phyloP scores from a whole-genome alignment of 2,329 filamentous ascomycete genomes.

The Aureobasidium sp. region DNA sequence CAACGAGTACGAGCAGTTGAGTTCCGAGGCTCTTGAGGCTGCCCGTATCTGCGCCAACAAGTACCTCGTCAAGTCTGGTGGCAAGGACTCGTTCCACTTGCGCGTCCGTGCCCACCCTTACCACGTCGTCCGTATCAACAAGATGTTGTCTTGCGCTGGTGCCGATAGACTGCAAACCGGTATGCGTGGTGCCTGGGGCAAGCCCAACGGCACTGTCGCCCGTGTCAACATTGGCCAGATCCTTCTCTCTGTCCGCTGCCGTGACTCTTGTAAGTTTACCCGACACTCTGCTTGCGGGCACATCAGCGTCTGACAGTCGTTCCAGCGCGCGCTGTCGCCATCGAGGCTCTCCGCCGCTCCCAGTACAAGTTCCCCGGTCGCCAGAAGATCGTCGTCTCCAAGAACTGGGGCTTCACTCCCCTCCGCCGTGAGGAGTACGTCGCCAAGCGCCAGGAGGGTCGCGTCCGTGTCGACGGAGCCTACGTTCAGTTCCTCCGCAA shows the following conservation, averaged over 20 bases:
- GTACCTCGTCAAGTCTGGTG: slow-evolving; percentile 64
- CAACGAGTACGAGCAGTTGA: slow-evolving; percentile 99
- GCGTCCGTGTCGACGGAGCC: slow-evolving; percentile 93
- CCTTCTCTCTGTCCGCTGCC: slow-evolving; percentile 92
- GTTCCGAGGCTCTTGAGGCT: slow-evolving; percentile 97
- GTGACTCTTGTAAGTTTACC: slow-evolving; percentile 68
- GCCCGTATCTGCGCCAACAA: slow-evolving; percentile 99
- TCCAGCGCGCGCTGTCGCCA: slow-evolving; percentile 77
- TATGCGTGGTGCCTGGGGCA: slow-evolving; percentile 99
- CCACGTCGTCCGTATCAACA: slow-evolving; percentile 99
- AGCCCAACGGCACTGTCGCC: slow-evolving; percentile 97
- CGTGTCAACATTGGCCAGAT: slow-evolving; percentile 99
- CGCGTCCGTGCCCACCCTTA: slow-evolving; percentile 87
- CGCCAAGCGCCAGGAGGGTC: slow-evolving; percentile 86
- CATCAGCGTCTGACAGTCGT: background rate
- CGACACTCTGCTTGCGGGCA: background rate
- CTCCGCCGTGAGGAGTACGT: slow-evolving; percentile 97
- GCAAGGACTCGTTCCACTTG: slow-evolving; percentile 66
- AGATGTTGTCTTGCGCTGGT: slow-evolving; percentile 99
- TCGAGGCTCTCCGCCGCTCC: slow-evolving; percentile 97
- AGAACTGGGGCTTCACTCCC: slow-evolving; percentile 99
- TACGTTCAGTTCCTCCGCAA: slow-evolving; percentile 99
- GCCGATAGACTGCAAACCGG: slow-evolving; percentile 99
- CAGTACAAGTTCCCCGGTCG: slow-evolving; percentile 99
- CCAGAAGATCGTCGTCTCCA: slow-evolving; percentile 99